These are phyloP conservation scores for Glycine latifolia DNA, from an alignment of 306 rosid genomes.

Conservation along the genomic window DNA sequence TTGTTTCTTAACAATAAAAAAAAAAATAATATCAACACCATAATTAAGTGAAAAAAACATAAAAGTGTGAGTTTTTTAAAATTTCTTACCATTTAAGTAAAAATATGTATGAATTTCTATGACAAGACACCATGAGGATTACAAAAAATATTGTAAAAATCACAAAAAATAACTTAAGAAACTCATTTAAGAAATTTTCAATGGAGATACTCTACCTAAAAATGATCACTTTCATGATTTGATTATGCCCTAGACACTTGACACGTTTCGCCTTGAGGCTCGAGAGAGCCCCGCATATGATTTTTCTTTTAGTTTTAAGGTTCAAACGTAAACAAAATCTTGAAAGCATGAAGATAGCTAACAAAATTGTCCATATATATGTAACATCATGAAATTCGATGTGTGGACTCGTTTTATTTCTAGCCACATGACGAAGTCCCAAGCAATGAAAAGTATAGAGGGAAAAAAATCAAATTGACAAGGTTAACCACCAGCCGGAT, in stretches of 20 bases:
- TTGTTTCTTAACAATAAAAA: no score
- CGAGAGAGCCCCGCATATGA: not conserved
- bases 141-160: no score
- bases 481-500: constrained; percentile 45
- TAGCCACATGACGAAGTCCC: constrained; percentile 30
- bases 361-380: constrained; percentile 51
- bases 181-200: no score
- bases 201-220: no score
- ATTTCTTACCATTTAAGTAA: no score
- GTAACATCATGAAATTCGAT: constrained; percentile 48
- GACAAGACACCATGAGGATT: no score
- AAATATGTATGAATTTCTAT: no score
- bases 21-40: no score
- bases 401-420: constrained; percentile 16
- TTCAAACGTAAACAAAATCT: constrained; percentile 53
- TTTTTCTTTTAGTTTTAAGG: not conserved
- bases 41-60: no score
- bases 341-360: constrained; percentile 48
- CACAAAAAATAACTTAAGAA: no score
- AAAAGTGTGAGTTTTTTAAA: no score
- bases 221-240: constrained; percentile 5
- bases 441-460: constrained; percentile 3
- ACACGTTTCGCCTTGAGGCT: constrained; percentile 35
- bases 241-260: constrained; percentile 37
- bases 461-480: constrained; percentile 55